These are phyloP conservation scores for Malassezia slooffiae DNA, from an alignment of 1,284 basidiomycete species.

Conservation along the genomic window DNA sequence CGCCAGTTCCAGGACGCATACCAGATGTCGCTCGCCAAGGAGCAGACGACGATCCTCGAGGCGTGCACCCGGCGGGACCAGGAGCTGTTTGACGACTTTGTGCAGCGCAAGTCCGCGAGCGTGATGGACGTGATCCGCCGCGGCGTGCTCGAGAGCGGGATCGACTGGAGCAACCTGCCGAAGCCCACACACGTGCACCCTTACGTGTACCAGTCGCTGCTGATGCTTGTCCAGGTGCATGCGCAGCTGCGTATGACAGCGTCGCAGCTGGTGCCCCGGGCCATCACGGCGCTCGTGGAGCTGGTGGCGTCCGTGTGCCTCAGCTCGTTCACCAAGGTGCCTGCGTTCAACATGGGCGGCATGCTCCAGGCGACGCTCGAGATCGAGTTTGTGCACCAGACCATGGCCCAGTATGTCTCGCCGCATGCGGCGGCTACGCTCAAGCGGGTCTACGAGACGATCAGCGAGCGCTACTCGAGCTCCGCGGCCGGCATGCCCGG, in stretches of 20 bases:
- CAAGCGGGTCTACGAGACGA: conserved; percentile 82
- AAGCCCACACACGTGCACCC: conserved; percentile 73
- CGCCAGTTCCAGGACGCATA: conserved; percentile 68
- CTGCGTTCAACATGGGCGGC: conserved; percentile 88
- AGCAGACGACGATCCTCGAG: conserved; percentile 59
- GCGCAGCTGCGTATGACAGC: conserved; percentile 74
- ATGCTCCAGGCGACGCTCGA: conserved; percentile 98
- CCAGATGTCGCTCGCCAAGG: conserved; percentile 63
- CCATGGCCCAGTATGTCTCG: conserved; percentile 74
- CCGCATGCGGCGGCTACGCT: conserved; percentile 66
- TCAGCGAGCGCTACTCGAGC: conserved; percentile 67
- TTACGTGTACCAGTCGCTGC: conserved; percentile 81
- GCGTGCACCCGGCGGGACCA: conserved; percentile 73
- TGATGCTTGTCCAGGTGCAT: conserved; percentile 81
- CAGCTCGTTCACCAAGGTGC: conserved; percentile 70
- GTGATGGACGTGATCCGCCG: conserved; percentile 62
- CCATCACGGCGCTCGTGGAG: conserved; percentile 70
- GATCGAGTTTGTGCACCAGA: conserved; percentile 97
- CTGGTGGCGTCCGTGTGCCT: conserved; percentile 71
- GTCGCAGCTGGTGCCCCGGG: conserved; percentile 64
- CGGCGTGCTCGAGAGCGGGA: conserved; percentile 66
- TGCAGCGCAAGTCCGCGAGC: conserved; percentile 62
- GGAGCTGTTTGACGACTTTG: conserved; percentile 74
- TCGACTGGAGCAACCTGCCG: conserved; percentile 83
- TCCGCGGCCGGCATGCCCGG: conserved; percentile 16